These are phyloP conservation scores for Microbotryomycetes sp. DNA, from an alignment of 1,284 basidiomycete species.

Conservation along the genomic window DNA sequence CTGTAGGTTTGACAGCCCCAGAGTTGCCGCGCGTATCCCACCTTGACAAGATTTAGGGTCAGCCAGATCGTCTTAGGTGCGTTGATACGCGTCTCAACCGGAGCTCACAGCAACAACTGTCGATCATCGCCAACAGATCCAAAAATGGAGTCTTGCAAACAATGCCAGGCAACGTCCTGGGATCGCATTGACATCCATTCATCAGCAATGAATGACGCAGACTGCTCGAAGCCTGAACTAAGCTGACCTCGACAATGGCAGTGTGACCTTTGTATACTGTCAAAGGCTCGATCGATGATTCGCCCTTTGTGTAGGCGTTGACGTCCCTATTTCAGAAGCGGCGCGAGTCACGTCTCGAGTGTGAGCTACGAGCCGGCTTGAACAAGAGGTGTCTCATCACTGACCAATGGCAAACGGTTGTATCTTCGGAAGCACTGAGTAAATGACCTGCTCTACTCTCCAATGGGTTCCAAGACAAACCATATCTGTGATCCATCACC, in stretches of 20 bases:
- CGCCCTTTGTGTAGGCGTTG: constrained; percentile 76
- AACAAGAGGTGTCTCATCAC: too few relatives aligned
- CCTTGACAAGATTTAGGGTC: constrained; percentile 46
- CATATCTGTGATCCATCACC: constrained; percentile 57
- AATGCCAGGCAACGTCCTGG: constrained; percentile 95
- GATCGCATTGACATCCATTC: constrained; percentile 8
- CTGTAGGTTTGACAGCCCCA: constrained; percentile 57
- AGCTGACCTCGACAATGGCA: constrained; percentile 70
- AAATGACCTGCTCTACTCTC: constrained; percentile 68
- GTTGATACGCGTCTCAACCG: background rate
- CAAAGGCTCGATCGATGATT: constrained; percentile 70
- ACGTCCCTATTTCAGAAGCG: constrained; percentile 64
- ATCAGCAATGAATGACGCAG: constrained; percentile 16
- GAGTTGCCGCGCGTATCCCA: constrained; percentile 77
- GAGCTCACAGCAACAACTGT: constrained; percentile 76
- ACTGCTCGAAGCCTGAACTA: too few relatives aligned
- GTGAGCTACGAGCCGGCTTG: background rate
- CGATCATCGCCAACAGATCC: constrained; percentile 97
- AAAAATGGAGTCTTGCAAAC: constrained; percentile 74
- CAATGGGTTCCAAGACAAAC: constrained; percentile 80
- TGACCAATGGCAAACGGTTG: constrained; percentile 90
- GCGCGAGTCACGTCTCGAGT: constrained; percentile 1
- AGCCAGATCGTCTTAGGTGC: constrained; percentile 13
- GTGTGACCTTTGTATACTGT: constrained; percentile 80
- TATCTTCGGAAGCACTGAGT: constrained; percentile 89